Evolutionary conservation across 2,329 filamentous ascomycete species (phyloP).

Genomic region (Magnaporthiopsis rhizophila): DNA sequence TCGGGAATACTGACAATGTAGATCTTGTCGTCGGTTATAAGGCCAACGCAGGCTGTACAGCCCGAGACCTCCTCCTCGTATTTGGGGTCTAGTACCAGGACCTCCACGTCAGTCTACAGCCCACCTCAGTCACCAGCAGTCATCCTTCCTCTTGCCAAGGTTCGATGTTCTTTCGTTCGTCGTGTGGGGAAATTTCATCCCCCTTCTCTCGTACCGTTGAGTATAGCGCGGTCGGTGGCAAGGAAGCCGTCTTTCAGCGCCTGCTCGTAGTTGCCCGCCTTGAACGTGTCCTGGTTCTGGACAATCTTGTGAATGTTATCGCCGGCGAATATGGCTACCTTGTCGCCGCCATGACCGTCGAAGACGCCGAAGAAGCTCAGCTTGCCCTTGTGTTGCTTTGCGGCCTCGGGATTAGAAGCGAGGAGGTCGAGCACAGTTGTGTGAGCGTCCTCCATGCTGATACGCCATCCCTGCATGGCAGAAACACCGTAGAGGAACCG

Average conservation of each 20-base stretch:
- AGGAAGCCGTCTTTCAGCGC: conserved; percentile 95
- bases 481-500: conserved; percentile 89
- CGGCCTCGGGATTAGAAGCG: conserved; percentile 42
- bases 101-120: conserved; percentile 9
- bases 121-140: conserved; percentile 8
- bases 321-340: conserved; percentile 88
- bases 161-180: neutral
- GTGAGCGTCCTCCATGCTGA: conserved; percentile 99
- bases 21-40: conserved; percentile 87
- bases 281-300: conserved; percentile 89
- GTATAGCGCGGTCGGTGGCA: conserved; percentile 88
- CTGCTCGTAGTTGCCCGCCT: conserved; percentile 85
- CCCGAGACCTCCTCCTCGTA: conserved; percentile 98
- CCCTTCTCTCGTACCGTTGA: conserved; percentile 62
- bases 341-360: conserved; percentile 94
- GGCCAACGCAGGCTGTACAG: conserved; percentile 86
- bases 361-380: conserved; percentile 97
- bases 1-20: conserved; percentile 68
- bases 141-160: neutral
- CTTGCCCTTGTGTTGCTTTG: conserved; percentile 61
- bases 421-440: conserved; percentile 83
- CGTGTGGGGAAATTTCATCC: conserved; percentile 14
- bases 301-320: conserved; percentile 92
- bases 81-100: conserved; percentile 63
- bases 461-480: conserved; percentile 99